Percentiles rank a stretch among this genome's conserved stretches.
phyloP scores from a whole-genome alignment of 2,329 filamentous ascomycete species.

The Tolypocladium paradoxum region DNA sequence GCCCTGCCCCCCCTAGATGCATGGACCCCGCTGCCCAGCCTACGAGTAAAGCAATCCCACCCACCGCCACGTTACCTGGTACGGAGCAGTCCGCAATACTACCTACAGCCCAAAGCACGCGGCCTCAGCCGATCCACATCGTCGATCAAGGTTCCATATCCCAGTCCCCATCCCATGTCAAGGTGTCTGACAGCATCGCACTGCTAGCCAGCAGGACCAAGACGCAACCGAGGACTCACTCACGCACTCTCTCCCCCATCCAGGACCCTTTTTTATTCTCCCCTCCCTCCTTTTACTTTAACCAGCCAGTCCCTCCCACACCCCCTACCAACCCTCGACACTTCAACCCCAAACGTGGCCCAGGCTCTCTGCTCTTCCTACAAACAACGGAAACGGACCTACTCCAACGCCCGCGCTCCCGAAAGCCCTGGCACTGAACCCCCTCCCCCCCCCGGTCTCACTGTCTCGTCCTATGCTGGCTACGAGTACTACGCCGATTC shows the following conservation, averaged over 20 bases:
- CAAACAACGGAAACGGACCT: neutral
- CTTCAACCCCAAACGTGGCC: neutral
- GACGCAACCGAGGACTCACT: neutral
- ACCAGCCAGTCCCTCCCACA: neutral
- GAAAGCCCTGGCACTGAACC: no score
- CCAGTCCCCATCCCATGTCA: neutral
- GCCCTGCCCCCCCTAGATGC: conserved; percentile 1
- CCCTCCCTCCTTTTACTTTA: neutral
- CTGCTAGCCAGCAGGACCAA: neutral
- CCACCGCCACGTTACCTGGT: no score
- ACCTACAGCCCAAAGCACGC: conserved; percentile 1
- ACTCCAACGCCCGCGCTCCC: neutral
- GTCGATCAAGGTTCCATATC: neutral
- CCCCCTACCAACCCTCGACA: neutral
- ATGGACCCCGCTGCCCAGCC: conserved; percentile 1
- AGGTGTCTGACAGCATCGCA: neutral
- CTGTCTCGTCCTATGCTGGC: no score
- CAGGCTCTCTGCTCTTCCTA: neutral
- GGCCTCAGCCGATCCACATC: conserved; percentile 8
- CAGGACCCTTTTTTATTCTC: neutral
- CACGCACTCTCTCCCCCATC: neutral
- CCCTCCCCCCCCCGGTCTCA: neutral
- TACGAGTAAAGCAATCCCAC: neutral
- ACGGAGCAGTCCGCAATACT: no score
- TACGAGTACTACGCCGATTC: no score